phyloP scores from a whole-genome alignment of 768 basidiomycete genomes.

The Solioccasus polychromus region DNA sequence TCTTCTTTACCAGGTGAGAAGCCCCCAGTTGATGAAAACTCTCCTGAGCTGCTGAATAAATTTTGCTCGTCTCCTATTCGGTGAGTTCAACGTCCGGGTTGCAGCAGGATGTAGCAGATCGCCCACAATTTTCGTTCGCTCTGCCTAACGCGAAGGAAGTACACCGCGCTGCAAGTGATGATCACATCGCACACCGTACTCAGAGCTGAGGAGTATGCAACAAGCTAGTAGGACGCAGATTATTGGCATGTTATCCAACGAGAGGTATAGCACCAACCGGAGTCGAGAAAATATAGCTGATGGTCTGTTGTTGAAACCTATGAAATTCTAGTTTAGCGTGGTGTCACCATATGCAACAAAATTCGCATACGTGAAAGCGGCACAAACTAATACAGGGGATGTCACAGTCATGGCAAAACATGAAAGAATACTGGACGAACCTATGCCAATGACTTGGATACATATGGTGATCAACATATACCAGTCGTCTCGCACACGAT shows the following conservation, averaged over 20 bases:
- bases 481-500: too few species aligned
- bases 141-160: conserved; percentile 3
- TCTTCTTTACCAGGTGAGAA: conserved; percentile 6
- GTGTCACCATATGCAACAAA: background rate
- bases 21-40: conserved; percentile 1
- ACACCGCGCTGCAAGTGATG: conserved; percentile 1
- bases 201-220: background rate
- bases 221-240: background rate
- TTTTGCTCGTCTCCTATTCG: background rate
- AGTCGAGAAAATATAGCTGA: conserved; percentile 5
- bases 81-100: background rate
- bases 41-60: conserved; percentile 4
- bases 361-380: background rate
- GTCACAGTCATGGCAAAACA: background rate
- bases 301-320: background rate
- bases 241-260: background rate
- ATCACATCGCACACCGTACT: conserved; percentile 5
- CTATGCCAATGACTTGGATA: conserved; percentile 6
- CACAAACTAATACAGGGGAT: background rate
- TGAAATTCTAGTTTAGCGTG: background rate
- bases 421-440: background rate
- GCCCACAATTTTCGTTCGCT: background rate
- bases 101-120: background rate
- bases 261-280: background rate
- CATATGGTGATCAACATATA: too few species aligned